Conservation (phyloP, 768 basidiomycete species). For the Tylopilus subfusipes region DNA sequence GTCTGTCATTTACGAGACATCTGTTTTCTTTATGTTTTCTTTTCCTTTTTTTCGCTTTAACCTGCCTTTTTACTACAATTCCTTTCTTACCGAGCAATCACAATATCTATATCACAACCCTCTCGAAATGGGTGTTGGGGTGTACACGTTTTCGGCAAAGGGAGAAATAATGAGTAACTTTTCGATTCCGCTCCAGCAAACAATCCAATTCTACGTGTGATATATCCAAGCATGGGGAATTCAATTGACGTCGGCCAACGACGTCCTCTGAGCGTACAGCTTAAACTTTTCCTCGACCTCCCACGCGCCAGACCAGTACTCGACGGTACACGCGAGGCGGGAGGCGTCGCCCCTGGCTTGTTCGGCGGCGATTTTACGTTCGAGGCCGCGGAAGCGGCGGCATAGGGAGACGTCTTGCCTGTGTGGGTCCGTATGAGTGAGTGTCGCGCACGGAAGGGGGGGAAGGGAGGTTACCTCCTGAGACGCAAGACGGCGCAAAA, state of each 20-base stretch:
- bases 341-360: constrained; percentile 40
- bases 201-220: too few relatives aligned
- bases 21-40: constrained; percentile 5
- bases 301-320: constrained; percentile 94
- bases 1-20: constrained; percentile 22
- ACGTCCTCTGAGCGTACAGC: constrained; percentile 4
- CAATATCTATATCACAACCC: too few relatives aligned
- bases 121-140: too few relatives aligned
- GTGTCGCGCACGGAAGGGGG: background rate
- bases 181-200: too few relatives aligned
- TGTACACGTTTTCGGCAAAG: too few relatives aligned
- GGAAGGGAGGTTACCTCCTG: constrained; percentile 49
- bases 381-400: constrained; percentile 71
- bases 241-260: constrained; percentile 2
- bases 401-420: constrained; percentile 86
- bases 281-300: constrained; percentile 85
- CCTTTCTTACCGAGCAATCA: background rate
- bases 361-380: constrained; percentile 72
- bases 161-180: too few relatives aligned
- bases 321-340: constrained; percentile 69
- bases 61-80: background rate
- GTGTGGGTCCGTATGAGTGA: background rate
- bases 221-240: too few relatives aligned
- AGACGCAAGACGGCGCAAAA: constrained; percentile 89
- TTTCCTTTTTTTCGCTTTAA: background rate